These are phyloP conservation scores for Fusarium tuaranense DNA, from an alignment of 2,329 filamentous ascomycete genomes.

Conservation along the genomic window DNA sequence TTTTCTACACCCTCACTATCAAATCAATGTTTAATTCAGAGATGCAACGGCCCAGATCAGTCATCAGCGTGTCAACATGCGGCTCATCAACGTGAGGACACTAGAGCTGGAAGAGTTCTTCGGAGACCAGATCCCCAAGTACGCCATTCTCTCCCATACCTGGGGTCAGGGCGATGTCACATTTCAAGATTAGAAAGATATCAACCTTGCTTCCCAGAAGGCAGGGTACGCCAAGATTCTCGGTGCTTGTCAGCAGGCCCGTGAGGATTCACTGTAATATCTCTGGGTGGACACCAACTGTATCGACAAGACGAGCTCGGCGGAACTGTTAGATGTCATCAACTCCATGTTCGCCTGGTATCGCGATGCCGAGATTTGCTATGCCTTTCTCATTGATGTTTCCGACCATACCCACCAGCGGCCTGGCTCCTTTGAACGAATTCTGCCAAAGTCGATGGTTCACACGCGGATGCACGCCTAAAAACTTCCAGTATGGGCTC, in stretches of 20 bases:
- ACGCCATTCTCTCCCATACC: background rate
- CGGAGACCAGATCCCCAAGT: background rate
- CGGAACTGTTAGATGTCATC: background rate
- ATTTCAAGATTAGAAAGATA: background rate
- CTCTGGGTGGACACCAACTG: background rate
- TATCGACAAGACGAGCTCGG: background rate
- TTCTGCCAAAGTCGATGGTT: no score
- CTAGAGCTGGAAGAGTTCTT: background rate
- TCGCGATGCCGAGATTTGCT: background rate
- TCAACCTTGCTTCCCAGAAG: background rate
- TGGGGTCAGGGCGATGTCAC: background rate
- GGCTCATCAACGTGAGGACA: background rate
- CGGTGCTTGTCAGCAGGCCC: background rate
- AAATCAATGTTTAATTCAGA: no score
- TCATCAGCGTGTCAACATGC: background rate
- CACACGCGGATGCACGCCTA: background rate
- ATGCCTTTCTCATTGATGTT: background rate
- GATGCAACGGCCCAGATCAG: no score
- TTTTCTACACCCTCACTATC: no score
- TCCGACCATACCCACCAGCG: no score
- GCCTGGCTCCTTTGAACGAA: no score
- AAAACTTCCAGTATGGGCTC: background rate
- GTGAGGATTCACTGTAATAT: background rate
- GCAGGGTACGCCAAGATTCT: background rate
- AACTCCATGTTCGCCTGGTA: background rate